Evolutionary conservation across 2,329 filamentous ascomycete genomes (phyloP).

Genomic region (Colletotrichum falcatum): DNA sequence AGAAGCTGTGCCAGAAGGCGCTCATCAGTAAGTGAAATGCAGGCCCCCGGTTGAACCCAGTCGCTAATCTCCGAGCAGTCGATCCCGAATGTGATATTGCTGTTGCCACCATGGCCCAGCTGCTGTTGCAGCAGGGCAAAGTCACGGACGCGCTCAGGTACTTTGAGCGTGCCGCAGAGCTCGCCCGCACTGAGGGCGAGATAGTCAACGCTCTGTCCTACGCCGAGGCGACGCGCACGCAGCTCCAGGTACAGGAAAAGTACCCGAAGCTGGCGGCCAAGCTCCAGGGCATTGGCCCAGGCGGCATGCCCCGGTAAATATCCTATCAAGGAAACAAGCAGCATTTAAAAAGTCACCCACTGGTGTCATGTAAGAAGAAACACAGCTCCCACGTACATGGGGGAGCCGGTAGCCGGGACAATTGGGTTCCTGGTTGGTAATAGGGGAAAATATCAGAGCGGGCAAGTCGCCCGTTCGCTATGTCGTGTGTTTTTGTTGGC

Average conservation of each 20-base stretch:
- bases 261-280: slow-evolving; percentile 84
- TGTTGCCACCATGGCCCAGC: slow-evolving; percentile 97
- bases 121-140: slow-evolving; percentile 97
- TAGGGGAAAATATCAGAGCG: slow-evolving; percentile 34
- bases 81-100: slow-evolving; percentile 99
- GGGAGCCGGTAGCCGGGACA: slow-evolving; percentile 16
- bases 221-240: slow-evolving; percentile 94
- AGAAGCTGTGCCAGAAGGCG: slow-evolving; percentile 97
- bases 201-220: slow-evolving; percentile 97
- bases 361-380: slow-evolving; percentile 38
- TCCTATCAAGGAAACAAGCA: slow-evolving; percentile 2
- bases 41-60: background rate
- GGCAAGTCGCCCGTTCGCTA: slow-evolving; percentile 24
- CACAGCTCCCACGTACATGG: slow-evolving; percentile 26
- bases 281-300: slow-evolving; percentile 66
- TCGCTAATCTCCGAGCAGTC: slow-evolving; percentile 68
- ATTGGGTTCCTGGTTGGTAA: slow-evolving; percentile 25
- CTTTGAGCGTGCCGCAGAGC: slow-evolving; percentile 95
- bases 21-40: slow-evolving; percentile 81
- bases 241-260: slow-evolving; percentile 91
- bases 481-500: slow-evolving; percentile 32
- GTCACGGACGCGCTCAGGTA: slow-evolving; percentile 95
- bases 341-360: slow-evolving; percentile 21
- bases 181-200: slow-evolving; percentile 93
- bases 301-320: slow-evolving; percentile 44